Conservation (phyloP, 768 basidiomycete genomes). For the Mycena vitilis region DNA sequence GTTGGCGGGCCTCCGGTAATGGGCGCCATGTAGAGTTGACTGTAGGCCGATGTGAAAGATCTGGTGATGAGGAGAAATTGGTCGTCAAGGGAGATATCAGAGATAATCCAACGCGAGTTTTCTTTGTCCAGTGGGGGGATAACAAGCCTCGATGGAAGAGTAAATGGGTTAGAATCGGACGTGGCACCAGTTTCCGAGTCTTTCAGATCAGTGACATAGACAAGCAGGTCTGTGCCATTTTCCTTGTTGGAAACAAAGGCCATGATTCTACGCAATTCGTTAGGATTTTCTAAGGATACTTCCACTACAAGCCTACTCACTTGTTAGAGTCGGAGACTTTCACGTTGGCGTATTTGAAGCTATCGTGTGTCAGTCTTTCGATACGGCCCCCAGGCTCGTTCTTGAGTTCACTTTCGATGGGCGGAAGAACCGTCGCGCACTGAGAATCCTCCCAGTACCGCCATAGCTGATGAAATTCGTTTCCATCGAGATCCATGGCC, state of each 20-base stretch:
- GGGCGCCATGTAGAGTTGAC: conserved; percentile 47
- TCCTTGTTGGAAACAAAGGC: conserved; percentile 56
- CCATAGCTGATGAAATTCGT: conserved; percentile 57
- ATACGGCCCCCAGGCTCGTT: conserved; percentile 55
- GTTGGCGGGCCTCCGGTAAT: conserved; percentile 46
- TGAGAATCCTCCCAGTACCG: conserved; percentile 57
- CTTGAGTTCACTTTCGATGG: conserved; percentile 51
- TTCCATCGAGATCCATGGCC: conserved; percentile 55
- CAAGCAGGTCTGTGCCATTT: conserved; percentile 51
- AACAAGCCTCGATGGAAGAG: conserved; percentile 47
- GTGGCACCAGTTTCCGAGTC: conserved; percentile 47
- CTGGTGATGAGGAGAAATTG: conserved; percentile 49
- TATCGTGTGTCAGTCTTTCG: conserved; percentile 55
- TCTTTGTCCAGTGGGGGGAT: conserved; percentile 46
- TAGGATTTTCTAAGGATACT: not conserved
- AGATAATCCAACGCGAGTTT: conserved; percentile 46
- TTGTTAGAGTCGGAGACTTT: conserved; percentile 50
- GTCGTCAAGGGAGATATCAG: conserved; percentile 53
- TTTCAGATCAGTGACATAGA: conserved; percentile 47
- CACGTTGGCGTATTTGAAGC: conserved; percentile 45
- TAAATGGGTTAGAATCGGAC: conserved; percentile 43
- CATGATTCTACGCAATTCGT: conserved; percentile 43
- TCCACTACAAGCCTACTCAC: conserved; percentile 35
- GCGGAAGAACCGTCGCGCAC: conserved; percentile 40
- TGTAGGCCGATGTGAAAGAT: conserved; percentile 42